Base-by-base conservation (phyloP, 176 grass and related monocot genomes). In the Musa beccarii region DNA sequence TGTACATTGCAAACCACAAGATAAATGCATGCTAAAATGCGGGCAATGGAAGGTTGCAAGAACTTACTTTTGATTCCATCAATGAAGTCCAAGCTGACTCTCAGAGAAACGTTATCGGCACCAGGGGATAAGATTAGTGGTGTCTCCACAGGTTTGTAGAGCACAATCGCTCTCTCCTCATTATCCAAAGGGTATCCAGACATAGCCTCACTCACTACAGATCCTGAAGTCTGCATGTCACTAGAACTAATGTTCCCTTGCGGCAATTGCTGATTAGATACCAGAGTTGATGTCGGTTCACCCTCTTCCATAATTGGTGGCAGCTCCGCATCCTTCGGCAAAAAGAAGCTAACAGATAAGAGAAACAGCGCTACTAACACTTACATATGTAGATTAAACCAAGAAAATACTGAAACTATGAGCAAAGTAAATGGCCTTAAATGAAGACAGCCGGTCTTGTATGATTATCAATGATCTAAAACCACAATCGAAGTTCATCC, bases 21-120 rank as follows among this genome's bases (percentile, higher is more conserved):
- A 78, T 14, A 14, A 21, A 53, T 28, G n/a, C 62, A 59, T 20
- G 16, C 29, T 20, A n/a, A 2, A 51, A 20, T 11, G 14, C 10
- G 51, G 43, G 8, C 49, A 51, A 50, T 20, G 16, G 29, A 25
- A 51, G 25, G 49, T 70, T 15, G 28, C 68, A 8, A 49, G 43
- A 28, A 71, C 79, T 80, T 80, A 80, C 79, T 73, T 50, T 51
- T 79, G 16, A 80, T 49, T 52, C 79, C 79, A 26, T 52, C 68
- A 12, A 80, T 62, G 13, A 80, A 52, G 3, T 52, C 69, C 3
- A 57, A 25, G 79, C 68, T 73, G 54, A 80, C 43, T 72, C 59
- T 61, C 7, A 80, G 51, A n/a, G 79, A 80, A 63, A 80, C 52
- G 21, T 62, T 72, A 51, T 68, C n/a, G 25, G 49, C 7, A 16